Base-by-base conservation (phyloP, 1,284 basidiomycete species). In the Lignosus rhinocerotis region DNA sequence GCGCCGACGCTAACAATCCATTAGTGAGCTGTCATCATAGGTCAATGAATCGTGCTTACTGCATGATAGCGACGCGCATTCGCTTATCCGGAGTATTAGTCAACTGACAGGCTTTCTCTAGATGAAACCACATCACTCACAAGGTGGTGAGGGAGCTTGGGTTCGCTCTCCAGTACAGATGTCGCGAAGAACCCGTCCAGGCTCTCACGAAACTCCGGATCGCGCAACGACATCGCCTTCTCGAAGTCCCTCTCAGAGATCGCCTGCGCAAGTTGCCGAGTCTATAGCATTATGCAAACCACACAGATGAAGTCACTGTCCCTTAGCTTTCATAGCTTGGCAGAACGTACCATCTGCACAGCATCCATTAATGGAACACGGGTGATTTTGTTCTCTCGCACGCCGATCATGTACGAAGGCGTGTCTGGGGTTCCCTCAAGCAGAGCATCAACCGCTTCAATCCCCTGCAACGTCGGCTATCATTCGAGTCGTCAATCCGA, bases 321-420 rank as follows among this genome's bases (percentile, higher is more conserved):
- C 17, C 17, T 19, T 30, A 25, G 39, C 10, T 36, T 19, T n/a
- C 31, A 32, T 49, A 14, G 32, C 32, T 34, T 56, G 31, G 38
- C 38, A 14, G 45, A 56, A 62, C 72, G 39, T 67, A 92, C 92
- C 85, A 87, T 86, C 51, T 87, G 85, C 31, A 99, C 96, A 51
- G 96, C 96, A 62, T 98, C 90, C 80, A 97, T 85, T 43, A 99
- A 80, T 16, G 94, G 94, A 10, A 96, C 87, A 43, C 94, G 86
- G 16, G 83, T 94, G 64, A 99, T 94, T 78, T 96, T 96, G 79
- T 97, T 98, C 77, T 98, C 96, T 67, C 87, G 85, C 46, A 97
- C 84, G 19, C 96, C 96, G 70, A 99, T 98, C 88, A 99, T 96
- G 75, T 97, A 98, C 0, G 94, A 96, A 0, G 96, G 96, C 0